Evolutionary conservation across 805 yeast genomes (phyloP), one percentile per base, ranked within the genome.

Genomic region (Wickerhamiella kurtzmanii): DNA sequence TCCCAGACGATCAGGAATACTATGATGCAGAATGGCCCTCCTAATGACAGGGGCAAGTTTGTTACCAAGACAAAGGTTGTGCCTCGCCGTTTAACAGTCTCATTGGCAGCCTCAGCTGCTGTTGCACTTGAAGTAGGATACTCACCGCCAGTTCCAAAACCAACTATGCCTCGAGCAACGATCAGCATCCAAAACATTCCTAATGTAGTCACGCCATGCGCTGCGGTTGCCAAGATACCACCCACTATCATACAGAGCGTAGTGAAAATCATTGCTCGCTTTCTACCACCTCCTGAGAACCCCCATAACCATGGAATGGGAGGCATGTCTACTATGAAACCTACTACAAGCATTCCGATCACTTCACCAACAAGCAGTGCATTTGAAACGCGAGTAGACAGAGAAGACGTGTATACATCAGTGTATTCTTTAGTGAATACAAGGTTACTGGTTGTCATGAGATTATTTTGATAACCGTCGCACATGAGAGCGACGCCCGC

Each of bases 101-200:
- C 86, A 60, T 82, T 80, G 13, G 84, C 82, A 32, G 86, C 80
- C 58, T 80, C 86, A 43, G 78, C 74, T 2, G 84, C 81, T 13
- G 80, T 67, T 2, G 79, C 75, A 0, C 83, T 75, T 21, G 79
- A 75, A 1, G 82, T 77, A 15, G 82, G 80, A 58, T 80, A 80
- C 59, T 80, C 87, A 37, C 84, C 84, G 51, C 86, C 86, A 50
- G 80, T 74, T 51, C 89, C 89, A 53, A 80, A 75, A 41, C 89
- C 92, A 43, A 82, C 75, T 9, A 79, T 69, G 56, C 89, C 88
- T 61, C 89, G 70, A 50, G 75, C 67, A 16, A 81, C 76, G 41
- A 77, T 74, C 57, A 82, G 64, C 83, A 77, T 79, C 86, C 82
- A 80, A 56, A 80, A 75, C 79, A 80, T 73, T 13, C 86, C 86